Evolutionary conservation across 1,284 basidiomycete species (phyloP), one percentile per base, ranked within the genome.

Genomic region (Rhodotorula sp.): DNA sequence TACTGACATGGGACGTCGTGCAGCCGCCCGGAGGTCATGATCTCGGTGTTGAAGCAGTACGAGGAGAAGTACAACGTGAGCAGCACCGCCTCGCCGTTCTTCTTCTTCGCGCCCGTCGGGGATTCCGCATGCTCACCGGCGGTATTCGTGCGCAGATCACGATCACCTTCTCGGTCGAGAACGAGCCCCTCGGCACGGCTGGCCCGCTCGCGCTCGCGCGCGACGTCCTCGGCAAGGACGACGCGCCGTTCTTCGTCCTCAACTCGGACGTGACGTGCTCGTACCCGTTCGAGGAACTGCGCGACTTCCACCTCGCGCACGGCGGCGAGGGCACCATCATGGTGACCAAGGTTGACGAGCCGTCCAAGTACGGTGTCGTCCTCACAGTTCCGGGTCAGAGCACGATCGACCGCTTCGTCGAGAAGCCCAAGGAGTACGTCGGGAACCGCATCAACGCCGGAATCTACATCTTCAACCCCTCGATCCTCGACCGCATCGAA

Each of bases 391-490:
- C 82, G 51, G 79, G 79, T 63, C 66, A 69, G 71, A 81, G 81
- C 46, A 81, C 81, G 62, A 84, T 84, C 74, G 83, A 84, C 79
- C 82, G 83, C 72, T 84, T 84, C 78, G 83, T 84, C 59, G 83
- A 84, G 78, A 84, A 84, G 79, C 83, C 83, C 46, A 82, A 83
- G 69, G 82, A 83, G 72, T 84, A 83, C 68, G 83, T 84, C 65
- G 83, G 83, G 56, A 84, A 84, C 81, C 78, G 83, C 67, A 84
- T 84, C 80, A 84, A 84, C 79, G 83, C 83, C 69, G 83, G 83
- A 78, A 84, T 84, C 80, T 84, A 84, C 80, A 83, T 84, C 77
- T 84, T 84, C 82, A 83, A 83, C 81, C 83, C 83, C 18, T 80
- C 78, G 51, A 79, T 84, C 56, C 79, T 84, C 64, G 77, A 83